Evolutionary conservation across 306 rosid species (phyloP), one percentile per base, ranked within the genome.

Genomic region (Inga oerstediana): DNA sequence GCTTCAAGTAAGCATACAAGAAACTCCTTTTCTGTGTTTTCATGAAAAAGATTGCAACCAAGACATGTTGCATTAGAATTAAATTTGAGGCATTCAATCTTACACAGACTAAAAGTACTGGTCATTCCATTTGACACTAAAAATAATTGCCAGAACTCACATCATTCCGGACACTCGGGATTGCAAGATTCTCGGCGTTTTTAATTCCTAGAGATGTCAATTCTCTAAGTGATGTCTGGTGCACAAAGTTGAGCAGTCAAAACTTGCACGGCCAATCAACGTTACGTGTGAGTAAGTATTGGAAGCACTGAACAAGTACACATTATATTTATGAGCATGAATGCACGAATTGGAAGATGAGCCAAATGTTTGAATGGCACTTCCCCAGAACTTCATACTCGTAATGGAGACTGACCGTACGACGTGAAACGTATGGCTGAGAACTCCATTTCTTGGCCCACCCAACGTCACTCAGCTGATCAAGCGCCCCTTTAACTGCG

Each of bases 361-460:
- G 80, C 86, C 79, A 84, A 90, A 83, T 75, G 75, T 75, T 81
- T 86, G 86, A 70, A 68, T 77, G 81, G 85, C 86, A 90, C 59
- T 80, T 89, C 80, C 81, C 82, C 77, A 84, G 79, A 91, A 82
- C 84, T 86, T 78, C 79, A 86, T 69, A 89, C 83, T 88, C 87
- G 82, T 80, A 83, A 88, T 74, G 85, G 87, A 91, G 85, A 95
- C 96, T 95, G 91, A 93, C 99, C 97, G 92, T 93, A 37, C 99
- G 97, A 67, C 98, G 91, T 7, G 99, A 95, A 74, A 92, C 92
- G 81, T 92, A 89, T 56, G 99, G 99, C 86, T 95, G 99, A 82
- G 98, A 95, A 86, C 94, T 89, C 99, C 99, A 95, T 88, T 91
- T 93, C 91, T 90, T 93, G 51, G 98, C 99, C 96, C 98, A 95